Evolutionary conservation across 768 basidiomycete species (phyloP), one percentile per base, ranked within the genome.

Genomic region (Mycena maculata): DNA sequence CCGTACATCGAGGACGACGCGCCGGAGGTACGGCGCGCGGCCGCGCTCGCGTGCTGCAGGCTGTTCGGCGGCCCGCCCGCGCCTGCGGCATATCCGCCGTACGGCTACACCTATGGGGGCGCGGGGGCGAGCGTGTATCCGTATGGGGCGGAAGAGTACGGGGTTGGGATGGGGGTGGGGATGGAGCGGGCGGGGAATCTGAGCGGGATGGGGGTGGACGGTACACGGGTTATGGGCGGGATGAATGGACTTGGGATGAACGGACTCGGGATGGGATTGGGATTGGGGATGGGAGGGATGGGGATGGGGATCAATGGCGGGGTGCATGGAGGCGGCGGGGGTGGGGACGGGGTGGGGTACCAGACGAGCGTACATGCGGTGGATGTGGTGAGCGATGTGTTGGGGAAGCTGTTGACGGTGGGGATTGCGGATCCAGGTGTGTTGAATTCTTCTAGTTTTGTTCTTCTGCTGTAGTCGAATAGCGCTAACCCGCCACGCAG

Each of bases 321-420:
- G 33, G 33, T 6, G 13, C 8, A 13, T 6, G 33, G 33, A 11
- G 45, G 55, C 10, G 63, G 54, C 2, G 47, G 55, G 1, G 47
- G 36, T 25, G 55, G 47, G 4, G 44, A 47, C 9, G 61, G 33
- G 45, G 48, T 98, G 55, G 95, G 93, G 77, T 94, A 93, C 71
- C 97, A 99, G 81, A 92, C 94, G n/a, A 96, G 95, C 81, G 95
- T 91, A 71, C 94, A 98, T 78, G 93, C 96, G 12, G 96, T 98
- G 61, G 95, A 98, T 73, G 91, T 99, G 59, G 96, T 99, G 74
- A 94, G 94, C 76, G 97, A 99, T 70, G 96, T 99, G 22, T 84
- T 99, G 48, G 96, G 98, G 76, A 99, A 98, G 78, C 84, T 99
- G 22, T 80, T 99, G 63, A 96, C 94, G 1, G 94, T 98, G 31